Evolutionary conservation across 2,329 filamentous ascomycete genomes (phyloP).

Genomic region (Colletotrichum chlorophyti): DNA sequence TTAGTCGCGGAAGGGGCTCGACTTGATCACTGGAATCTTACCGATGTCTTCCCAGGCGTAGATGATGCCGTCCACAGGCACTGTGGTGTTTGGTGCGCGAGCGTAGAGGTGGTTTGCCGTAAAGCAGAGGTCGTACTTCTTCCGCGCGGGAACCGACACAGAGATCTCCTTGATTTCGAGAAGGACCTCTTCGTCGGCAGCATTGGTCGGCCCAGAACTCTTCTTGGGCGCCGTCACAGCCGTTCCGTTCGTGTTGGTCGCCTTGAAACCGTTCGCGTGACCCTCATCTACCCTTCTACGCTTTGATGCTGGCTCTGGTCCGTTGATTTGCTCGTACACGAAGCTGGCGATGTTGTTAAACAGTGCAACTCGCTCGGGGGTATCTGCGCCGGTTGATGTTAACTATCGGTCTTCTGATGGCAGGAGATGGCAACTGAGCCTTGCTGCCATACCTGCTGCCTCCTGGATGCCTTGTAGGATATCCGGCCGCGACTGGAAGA

Average conservation of each 20-base stretch:
- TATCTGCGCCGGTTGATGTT: no score
- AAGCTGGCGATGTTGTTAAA: slow-evolving; percentile 64
- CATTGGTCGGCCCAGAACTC: slow-evolving; percentile 40
- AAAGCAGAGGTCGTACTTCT: slow-evolving; percentile 72
- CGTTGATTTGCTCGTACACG: slow-evolving; percentile 52
- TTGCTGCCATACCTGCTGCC: slow-evolving; percentile 54
- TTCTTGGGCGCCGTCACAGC: slow-evolving; percentile 29
- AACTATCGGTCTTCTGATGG: no score
- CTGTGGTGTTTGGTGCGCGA: slow-evolving; percentile 56
- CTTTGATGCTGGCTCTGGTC: slow-evolving; percentile 57
- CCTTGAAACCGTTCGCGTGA: slow-evolving; percentile 35
- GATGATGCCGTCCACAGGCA: slow-evolving; percentile 59
- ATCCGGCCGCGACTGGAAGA: slow-evolving; percentile 64
- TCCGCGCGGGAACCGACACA: slow-evolving; percentile 70
- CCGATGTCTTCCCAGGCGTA: slow-evolving; percentile 70
- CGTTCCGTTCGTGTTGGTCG: slow-evolving; percentile 32
- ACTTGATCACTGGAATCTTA: slow-evolving; percentile 37
- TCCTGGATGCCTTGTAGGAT: slow-evolving; percentile 60
- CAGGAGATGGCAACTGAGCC: not conserved
- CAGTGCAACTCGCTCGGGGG: slow-evolving; percentile 54
- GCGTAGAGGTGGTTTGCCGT: slow-evolving; percentile 67
- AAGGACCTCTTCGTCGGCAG: slow-evolving; percentile 58
- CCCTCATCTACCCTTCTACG: slow-evolving; percentile 58
- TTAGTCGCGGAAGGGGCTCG: not conserved
- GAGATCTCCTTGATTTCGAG: slow-evolving; percentile 72